Evolutionary conservation across 352 stramenopile species (phyloP).

Genomic region (Phytopythium sindhum): DNA sequence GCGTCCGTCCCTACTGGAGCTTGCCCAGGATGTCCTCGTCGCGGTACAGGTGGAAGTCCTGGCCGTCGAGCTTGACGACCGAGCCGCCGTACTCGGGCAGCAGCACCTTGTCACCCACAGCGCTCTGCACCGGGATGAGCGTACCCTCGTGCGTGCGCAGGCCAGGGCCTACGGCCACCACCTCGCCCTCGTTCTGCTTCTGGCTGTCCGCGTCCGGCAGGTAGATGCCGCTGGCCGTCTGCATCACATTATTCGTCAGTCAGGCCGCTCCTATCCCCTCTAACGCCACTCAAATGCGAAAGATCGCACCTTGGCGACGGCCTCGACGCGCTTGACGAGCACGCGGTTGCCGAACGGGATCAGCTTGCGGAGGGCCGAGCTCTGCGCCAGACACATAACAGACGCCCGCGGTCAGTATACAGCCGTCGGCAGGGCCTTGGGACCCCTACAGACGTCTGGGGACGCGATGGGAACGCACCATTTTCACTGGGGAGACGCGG

Average conservation of each 20-base stretch:
- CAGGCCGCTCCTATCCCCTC: neutral
- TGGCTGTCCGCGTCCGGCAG: conserved; percentile 91
- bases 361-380: conserved; percentile 76
- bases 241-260: neutral
- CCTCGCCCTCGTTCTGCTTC: conserved; percentile 93
- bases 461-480: conserved; percentile 13
- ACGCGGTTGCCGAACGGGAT: conserved; percentile 95
- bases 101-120: conserved; percentile 93
- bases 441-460: neutral
- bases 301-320: conserved; percentile 70
- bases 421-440: neutral
- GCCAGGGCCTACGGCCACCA: conserved; percentile 93
- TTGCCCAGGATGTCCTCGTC: conserved; percentile 98
- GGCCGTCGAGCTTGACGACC: conserved; percentile 88
- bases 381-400: conserved; percentile 12
- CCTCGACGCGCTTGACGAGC: conserved; percentile 91
- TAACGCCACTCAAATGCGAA: neutral
- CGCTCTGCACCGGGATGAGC: conserved; percentile 84
- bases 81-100: conserved; percentile 95
- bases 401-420: neutral
- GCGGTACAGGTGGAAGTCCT: conserved; percentile 94
- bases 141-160: conserved; percentile 86
- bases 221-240: conserved; percentile 94
- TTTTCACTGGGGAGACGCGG: conserved; percentile 9
- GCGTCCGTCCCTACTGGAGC: conserved; percentile 92